Evolutionary conservation across 2,329 filamentous ascomycete genomes (phyloP).

Genomic region (Didymella lethalis): DNA sequence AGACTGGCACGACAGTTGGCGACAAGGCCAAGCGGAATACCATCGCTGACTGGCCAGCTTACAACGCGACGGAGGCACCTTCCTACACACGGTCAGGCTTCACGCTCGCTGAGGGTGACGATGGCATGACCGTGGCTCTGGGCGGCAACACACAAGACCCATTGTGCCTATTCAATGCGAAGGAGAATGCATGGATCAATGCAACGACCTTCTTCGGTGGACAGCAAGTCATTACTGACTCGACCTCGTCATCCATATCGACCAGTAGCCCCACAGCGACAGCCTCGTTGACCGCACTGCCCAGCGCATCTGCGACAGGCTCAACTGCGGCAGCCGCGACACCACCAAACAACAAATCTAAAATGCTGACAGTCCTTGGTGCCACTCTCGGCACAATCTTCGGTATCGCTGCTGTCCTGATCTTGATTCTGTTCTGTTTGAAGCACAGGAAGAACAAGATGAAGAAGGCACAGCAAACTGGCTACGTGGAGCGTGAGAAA

Average conservation of each 20-base stretch:
- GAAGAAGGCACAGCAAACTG: constrained; percentile 67
- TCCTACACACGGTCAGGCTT: constrained; percentile 70
- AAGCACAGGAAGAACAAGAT: constrained; percentile 67
- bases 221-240: constrained; percentile 46
- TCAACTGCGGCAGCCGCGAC: constrained; percentile 42
- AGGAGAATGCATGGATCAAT: constrained; percentile 80
- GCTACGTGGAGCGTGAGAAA: constrained; percentile 50
- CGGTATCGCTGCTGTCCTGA: constrained; percentile 74
- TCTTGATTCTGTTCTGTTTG: constrained; percentile 74
- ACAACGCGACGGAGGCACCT: constrained; percentile 79
- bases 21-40: constrained; percentile 62
- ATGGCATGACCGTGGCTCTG: constrained; percentile 77
- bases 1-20: constrained; percentile 59
- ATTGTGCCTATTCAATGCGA: constrained; percentile 78
- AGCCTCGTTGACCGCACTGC: constrained; percentile 22
- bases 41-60: constrained; percentile 73
- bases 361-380: constrained; percentile 72
- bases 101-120: constrained; percentile 71
- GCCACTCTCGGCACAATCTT: constrained; percentile 84
- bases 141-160: constrained; percentile 72
- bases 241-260: constrained; percentile 45
- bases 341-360: constrained; percentile 53
- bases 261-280: constrained; percentile 33
- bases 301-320: constrained; percentile 42
- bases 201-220: constrained; percentile 68